Evolutionary conservation across 139 green algal species (phyloP).

Genomic region (Chlamydomonas sphaeroides): DNA sequence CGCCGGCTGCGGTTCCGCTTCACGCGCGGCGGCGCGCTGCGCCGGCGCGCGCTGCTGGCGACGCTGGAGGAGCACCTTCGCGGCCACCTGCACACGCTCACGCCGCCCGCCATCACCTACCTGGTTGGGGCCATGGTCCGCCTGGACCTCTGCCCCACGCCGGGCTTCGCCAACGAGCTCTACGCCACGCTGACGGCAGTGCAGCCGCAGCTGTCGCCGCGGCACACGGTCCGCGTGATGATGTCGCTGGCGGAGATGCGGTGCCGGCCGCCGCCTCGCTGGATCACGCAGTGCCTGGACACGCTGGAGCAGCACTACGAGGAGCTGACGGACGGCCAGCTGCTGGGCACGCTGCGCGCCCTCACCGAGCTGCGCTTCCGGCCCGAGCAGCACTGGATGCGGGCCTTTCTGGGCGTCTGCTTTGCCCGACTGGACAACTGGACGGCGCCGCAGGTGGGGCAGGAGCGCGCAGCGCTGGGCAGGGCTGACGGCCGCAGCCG

Average conservation of each 20-base stretch:
- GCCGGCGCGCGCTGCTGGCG: background rate
- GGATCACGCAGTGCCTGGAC: background rate
- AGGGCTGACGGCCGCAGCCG: too few relatives aligned
- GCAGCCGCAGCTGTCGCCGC: background rate
- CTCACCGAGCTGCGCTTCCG: constrained; percentile 24
- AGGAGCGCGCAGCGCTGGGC: too few relatives aligned
- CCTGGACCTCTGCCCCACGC: background rate
- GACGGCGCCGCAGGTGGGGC: background rate
- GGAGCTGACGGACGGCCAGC: background rate
- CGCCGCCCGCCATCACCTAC: background rate
- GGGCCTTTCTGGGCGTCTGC: background rate
- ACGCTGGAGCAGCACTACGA: background rate
- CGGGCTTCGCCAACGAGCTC: background rate
- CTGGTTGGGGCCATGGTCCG: constrained; percentile 1
- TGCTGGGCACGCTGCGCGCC: background rate
- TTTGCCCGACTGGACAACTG: background rate
- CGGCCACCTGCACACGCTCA: background rate
- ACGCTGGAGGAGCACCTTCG: background rate
- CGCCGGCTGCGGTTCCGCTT: background rate
- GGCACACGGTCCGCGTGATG: constrained; percentile 3
- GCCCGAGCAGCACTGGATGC: constrained; percentile 13
- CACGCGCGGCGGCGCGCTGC: background rate
- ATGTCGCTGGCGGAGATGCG: background rate
- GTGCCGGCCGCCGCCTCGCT: background rate
- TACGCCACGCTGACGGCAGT: background rate